Evolutionary conservation across 805 yeast species (phyloP), one percentile per base, ranked within the genome.

Genomic region (Tetrapisispora phaffii): DNA sequence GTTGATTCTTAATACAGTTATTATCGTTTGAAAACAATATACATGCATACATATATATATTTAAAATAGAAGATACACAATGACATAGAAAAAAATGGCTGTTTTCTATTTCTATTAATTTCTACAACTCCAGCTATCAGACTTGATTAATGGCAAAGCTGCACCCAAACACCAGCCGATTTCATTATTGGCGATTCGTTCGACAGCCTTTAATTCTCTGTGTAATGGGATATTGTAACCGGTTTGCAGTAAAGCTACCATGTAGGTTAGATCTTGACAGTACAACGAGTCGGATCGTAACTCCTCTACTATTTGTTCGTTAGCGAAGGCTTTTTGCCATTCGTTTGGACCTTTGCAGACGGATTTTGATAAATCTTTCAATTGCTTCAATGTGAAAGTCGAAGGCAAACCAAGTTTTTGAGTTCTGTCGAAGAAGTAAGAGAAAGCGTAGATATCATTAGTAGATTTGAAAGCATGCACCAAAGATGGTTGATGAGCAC

Each of bases 111-210:
- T 17, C 26, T 12, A 10, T 34, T 24, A 36, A 20, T 56, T 46
- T 47, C 48, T 57, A 51, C 96, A 87, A 43, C 70, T 73, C 96
- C 96, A 86, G 34, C 78, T 79, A 19, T 76, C 67, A 38, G 67
- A 71, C 50, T 85, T 93, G 54, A 93, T 72, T 55, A 93, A 70
- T 8, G 97, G 97, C 56, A 93, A 74, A 1, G 97, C 86, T 1
- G 97, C 98, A 56, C 99, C 99, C 46, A 93, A 72, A 71, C 97
- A 93, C 99, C 99, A 93, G 29, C 98, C 99, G 43, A 93, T 74
- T 69, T 93, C 98, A 57, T 86, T 88, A 59, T 80, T 79, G 43
- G 80, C 83, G 55, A 93, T 86, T 62, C 79, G 88, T 71, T 87
- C 80, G 8, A 97, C 97, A 7, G 96, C 93, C 65, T 78, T 85